phyloP scores from a whole-genome alignment of 768 basidiomycete genomes.

The Lactifluus echinatus region DNA sequence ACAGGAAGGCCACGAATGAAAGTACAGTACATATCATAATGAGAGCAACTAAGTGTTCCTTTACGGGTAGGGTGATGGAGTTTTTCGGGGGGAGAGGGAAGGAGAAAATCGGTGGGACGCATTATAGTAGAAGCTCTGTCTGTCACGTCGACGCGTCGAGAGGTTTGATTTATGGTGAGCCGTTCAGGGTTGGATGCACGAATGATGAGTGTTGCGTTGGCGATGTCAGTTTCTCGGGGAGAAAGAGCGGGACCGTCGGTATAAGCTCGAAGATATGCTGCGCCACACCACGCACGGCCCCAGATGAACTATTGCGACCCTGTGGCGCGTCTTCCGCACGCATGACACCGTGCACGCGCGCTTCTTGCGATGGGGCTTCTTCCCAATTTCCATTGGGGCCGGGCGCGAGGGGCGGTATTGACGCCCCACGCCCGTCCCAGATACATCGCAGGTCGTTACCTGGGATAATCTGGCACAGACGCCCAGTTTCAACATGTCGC shows the following conservation, averaged over 20 bases:
- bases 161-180: slow-evolving; percentile 24
- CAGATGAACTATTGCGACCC: slow-evolving; percentile 26
- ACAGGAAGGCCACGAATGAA: not conserved
- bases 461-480: slow-evolving; percentile 72
- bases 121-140: not conserved
- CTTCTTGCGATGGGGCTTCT: slow-evolving; percentile 57
- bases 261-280: slow-evolving; percentile 76
- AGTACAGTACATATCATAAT: slow-evolving; percentile 7
- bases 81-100: no score
- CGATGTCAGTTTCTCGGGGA: slow-evolving; percentile 39
- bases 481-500: slow-evolving; percentile 71
- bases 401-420: slow-evolving; percentile 28
- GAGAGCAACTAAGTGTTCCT: not conserved
- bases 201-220: slow-evolving; percentile 28
- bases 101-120: not conserved
- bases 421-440: slow-evolving; percentile 72
- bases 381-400: slow-evolving; percentile 39
- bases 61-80: not conserved
- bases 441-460: slow-evolving; percentile 78
- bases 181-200: slow-evolving; percentile 28
- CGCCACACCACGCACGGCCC: slow-evolving; percentile 38
- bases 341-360: slow-evolving; percentile 84
- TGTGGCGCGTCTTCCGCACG: slow-evolving; percentile 37
- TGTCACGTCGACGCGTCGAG: not conserved
- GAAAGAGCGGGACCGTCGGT: slow-evolving; percentile 64